phyloP scores from a whole-genome alignment of 208 protist genomes.

The Crithidia mellificae region DNA sequence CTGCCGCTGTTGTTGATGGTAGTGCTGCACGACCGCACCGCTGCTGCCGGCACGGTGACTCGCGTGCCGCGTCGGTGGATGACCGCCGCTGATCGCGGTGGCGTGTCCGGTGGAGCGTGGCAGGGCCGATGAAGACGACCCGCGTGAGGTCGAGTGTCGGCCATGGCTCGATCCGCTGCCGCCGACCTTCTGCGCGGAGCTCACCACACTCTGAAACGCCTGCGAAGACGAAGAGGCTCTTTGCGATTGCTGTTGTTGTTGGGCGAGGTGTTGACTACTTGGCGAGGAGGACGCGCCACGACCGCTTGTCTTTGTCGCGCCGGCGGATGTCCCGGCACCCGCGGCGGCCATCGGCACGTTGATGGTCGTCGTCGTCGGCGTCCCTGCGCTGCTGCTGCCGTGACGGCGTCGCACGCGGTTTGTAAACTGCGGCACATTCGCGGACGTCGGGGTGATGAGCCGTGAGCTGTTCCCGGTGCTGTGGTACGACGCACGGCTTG shows the following conservation, averaged over 20 bases:
- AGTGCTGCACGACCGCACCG: not conserved
- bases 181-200: not conserved
- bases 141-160: not conserved
- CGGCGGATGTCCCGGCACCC: too few relatives aligned
- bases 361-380: not conserved
- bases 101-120: not conserved
- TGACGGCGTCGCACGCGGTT: not conserved
- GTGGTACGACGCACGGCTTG: not conserved
- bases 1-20: not conserved
- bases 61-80: too few relatives aligned
- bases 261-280: not conserved
- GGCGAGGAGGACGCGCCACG: not conserved
- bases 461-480: conserved; percentile 19
- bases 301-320: not conserved
- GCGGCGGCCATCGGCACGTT: not conserved
- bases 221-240: not conserved
- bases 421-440: conserved; percentile 15
- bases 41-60: not conserved
- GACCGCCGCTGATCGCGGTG: too few relatives aligned
- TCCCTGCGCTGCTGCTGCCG: not conserved
- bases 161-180: not conserved
- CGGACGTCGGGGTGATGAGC: conserved; percentile 8
- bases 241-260: not conserved
- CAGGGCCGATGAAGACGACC: not conserved
- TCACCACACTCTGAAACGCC: too few relatives aligned